These are phyloP conservation scores for Cadophora sp. DNA, from an alignment of 2,329 filamentous ascomycete species.

Conservation along the genomic window DNA sequence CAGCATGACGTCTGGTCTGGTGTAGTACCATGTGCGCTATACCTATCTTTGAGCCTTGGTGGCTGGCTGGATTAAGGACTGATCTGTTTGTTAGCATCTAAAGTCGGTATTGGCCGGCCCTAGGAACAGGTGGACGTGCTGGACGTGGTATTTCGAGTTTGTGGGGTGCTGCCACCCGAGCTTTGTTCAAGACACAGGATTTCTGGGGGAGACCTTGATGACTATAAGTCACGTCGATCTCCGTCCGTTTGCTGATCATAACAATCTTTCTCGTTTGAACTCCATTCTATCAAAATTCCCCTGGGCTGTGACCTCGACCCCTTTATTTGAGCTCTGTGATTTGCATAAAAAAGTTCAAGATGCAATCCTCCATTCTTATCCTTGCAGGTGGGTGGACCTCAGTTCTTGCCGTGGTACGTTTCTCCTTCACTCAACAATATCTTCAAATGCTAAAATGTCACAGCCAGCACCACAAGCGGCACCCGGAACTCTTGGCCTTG, in stretches of 20 bases:
- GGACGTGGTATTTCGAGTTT: not conserved
- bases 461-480: constrained; percentile 7
- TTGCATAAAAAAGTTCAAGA: not conserved
- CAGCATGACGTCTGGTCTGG: not conserved
- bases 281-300: not conserved
- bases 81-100: not conserved
- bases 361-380: not conserved
- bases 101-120: not conserved
- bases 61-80: not conserved
- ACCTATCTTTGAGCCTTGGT: not conserved
- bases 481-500: constrained; percentile 20
- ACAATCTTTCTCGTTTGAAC: not conserved
- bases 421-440: not conserved
- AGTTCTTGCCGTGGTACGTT: constrained; percentile 2
- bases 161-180: not conserved
- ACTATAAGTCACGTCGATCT: not conserved
- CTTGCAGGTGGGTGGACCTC: not conserved
- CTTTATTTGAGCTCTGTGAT: too few species aligned
- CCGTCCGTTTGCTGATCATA: not conserved
- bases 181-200: not conserved
- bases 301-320: not conserved
- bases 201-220: not conserved
- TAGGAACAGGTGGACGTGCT: not conserved
- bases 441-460: not conserved
- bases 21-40: not conserved